These are phyloP conservation scores for Phialemoniopsis sp. DNA, from an alignment of 2,329 filamentous ascomycete genomes.

Conservation along the genomic window DNA sequence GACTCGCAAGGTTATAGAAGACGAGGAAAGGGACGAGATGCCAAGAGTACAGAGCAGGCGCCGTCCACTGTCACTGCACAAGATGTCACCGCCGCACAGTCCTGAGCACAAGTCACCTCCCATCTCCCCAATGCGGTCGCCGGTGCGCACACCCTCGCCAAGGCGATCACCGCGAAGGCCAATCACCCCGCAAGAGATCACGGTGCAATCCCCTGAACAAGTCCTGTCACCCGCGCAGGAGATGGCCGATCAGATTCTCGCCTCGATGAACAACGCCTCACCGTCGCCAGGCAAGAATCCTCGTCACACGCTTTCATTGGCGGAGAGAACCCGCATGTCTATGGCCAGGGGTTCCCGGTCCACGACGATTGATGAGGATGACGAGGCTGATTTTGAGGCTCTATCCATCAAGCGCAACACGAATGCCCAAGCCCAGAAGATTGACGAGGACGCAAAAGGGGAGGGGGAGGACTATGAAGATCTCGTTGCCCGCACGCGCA, in stretches of 20 bases:
- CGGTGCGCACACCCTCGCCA: conserved; percentile 3
- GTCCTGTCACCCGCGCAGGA: conserved; percentile 39
- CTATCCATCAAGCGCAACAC: conserved; percentile 5
- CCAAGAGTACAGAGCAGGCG: too few species aligned
- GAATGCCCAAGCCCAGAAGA: conserved; percentile 17
- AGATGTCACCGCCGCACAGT: too few species aligned
- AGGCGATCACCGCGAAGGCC: background rate
- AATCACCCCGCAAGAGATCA: background rate
- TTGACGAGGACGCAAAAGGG: conserved; percentile 19
- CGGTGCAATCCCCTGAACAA: conserved; percentile 7
- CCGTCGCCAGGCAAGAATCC: conserved; percentile 54
- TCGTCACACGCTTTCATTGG: conserved; percentile 58
- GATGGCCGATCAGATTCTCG: conserved; percentile 53
- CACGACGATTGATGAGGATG: conserved; percentile 10
- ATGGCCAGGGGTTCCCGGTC: conserved; percentile 60
- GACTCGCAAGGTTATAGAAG: too few species aligned
- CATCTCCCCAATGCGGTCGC: background rate
- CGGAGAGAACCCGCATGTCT: conserved; percentile 76
- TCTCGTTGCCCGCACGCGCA: conserved; percentile 52
- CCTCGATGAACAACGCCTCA: conserved; percentile 48
- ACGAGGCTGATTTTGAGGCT: conserved; percentile 13
- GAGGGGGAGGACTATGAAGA: conserved; percentile 37
- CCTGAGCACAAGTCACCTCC: background rate
- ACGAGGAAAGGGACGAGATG: too few species aligned
- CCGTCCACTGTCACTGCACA: too few species aligned